phyloP scores from a whole-genome alignment of 352 stramenopile genomes.

The Albugo candida region DNA sequence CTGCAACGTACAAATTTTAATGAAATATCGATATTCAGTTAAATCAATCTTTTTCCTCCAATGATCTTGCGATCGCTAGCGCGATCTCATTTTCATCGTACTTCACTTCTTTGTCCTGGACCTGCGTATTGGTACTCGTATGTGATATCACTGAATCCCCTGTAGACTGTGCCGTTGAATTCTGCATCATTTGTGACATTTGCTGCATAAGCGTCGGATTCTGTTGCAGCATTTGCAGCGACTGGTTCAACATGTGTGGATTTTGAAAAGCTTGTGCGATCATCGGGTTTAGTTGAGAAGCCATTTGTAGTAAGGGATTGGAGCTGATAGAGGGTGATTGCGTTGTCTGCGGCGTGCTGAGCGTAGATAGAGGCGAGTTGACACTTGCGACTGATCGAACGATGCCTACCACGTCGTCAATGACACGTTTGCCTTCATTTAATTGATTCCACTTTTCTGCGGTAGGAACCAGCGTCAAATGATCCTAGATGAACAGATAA shows the following conservation, averaged over 20 bases:
- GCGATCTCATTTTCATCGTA: slow-evolving; percentile 70
- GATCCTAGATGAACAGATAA: slow-evolving; percentile 13
- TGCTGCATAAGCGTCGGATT: slow-evolving; percentile 70
- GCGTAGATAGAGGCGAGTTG: too few species aligned
- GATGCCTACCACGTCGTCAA: slow-evolving; percentile 21
- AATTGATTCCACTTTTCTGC: slow-evolving; percentile 61
- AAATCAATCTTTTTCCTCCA: slow-evolving; percentile 22
- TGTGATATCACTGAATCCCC: slow-evolving; percentile 10
- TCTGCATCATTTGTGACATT: slow-evolving; percentile 60
- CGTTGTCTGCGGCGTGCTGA: too few species aligned
- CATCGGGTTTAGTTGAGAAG: slow-evolving; percentile 51
- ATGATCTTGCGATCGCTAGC: slow-evolving; percentile 46
- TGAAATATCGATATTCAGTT: neutral
- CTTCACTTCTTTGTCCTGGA: slow-evolving; percentile 7
- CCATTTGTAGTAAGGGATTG: slow-evolving; percentile 3
- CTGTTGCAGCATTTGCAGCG: slow-evolving; percentile 44
- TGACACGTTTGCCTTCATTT: slow-evolving; percentile 33
- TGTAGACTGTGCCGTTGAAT: slow-evolving; percentile 19
- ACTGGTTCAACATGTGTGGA: slow-evolving; percentile 42
- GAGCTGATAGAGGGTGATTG: too few species aligned
- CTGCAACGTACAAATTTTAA: slow-evolving; percentile 60
- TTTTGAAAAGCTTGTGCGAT: slow-evolving; percentile 57
- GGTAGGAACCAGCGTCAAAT: slow-evolving; percentile 46
- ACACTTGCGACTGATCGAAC: neutral
- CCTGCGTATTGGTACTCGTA: neutral